Percentiles rank a stretch among this genome's conserved stretches.
Evolutionary conservation across 352 stramenopile species (phyloP).

Genomic region (Phytophthora meadii): DNA sequence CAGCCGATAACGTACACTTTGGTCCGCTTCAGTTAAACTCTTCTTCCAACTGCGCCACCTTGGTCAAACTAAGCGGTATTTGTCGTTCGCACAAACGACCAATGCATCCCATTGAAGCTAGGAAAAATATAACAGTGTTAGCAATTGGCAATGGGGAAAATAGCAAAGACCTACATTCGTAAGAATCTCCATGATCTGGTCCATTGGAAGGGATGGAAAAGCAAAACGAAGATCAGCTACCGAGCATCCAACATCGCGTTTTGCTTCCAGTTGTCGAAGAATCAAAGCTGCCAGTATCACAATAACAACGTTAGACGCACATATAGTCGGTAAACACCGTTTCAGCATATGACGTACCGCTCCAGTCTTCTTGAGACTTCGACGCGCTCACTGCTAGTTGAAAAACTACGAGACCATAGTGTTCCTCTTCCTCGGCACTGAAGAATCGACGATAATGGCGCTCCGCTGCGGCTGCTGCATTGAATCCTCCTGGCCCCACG

Average conservation of each 20-base stretch:
- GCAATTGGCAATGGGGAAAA: neutral
- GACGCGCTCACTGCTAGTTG: slow-evolving; percentile 40
- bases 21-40: neutral
- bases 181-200: slow-evolving; percentile 62
- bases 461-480: slow-evolving; percentile 35
- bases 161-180: slow-evolving; percentile 50
- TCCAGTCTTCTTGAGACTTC: slow-evolving; percentile 62
- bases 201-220: slow-evolving; percentile 54
- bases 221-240: slow-evolving; percentile 66
- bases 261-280: slow-evolving; percentile 49
- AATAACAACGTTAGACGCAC: slow-evolving; percentile 5
- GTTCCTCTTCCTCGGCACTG: slow-evolving; percentile 59
- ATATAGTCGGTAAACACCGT: neutral
- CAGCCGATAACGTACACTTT: slow-evolving; percentile 5
- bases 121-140: slow-evolving; percentile 10
- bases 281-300: slow-evolving; percentile 41
- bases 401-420: slow-evolving; percentile 67
- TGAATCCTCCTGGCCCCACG: slow-evolving; percentile 25
- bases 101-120: slow-evolving; percentile 78
- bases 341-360: slow-evolving; percentile 33
- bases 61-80: slow-evolving; percentile 61
- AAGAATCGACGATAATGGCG: slow-evolving; percentile 72
- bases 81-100: slow-evolving; percentile 59
- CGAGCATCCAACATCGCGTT: slow-evolving; percentile 42
- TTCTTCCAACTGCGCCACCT: neutral